Evolutionary conservation across 179 eudicot genomes (phyloP).

Genomic region (Spinacia oleracea): DNA sequence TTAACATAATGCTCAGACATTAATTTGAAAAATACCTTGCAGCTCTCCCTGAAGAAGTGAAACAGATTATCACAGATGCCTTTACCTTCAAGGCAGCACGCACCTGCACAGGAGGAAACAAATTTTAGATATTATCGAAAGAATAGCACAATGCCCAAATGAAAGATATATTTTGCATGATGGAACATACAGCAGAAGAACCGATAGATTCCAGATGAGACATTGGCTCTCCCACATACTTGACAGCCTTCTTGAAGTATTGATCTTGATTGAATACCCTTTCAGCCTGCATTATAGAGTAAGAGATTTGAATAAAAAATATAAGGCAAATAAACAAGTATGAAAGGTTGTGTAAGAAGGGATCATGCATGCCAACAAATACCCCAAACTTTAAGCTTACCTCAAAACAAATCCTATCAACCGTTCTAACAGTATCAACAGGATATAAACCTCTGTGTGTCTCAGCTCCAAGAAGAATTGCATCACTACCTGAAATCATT

Average conservation of each 20-base stretch:
- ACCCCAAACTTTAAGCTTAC: conserved; percentile 14
- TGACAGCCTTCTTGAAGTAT: conserved; percentile 47
- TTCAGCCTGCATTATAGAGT: conserved; percentile 34
- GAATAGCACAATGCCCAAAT: too few relatives aligned
- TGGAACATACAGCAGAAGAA: conserved; percentile 49
- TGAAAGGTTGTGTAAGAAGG: background rate
- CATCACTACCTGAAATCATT: conserved; percentile 65
- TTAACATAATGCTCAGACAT: background rate
- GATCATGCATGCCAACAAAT: background rate
- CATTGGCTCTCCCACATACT: conserved; percentile 52
- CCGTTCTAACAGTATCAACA: conserved; percentile 69
- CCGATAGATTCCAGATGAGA: conserved; percentile 50
- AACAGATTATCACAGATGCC: conserved; percentile 94
- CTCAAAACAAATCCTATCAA: conserved; percentile 60
- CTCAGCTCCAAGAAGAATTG: conserved; percentile 97
- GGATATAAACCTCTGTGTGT: conserved; percentile 88
- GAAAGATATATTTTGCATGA: background rate
- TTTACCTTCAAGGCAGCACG: conserved; percentile 95
- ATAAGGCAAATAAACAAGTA: background rate
- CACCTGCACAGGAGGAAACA: conserved; percentile 43
- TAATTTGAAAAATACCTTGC: conserved; percentile 57
- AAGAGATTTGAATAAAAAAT: background rate
- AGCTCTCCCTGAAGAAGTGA: conserved; percentile 97
- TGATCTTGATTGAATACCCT: conserved; percentile 51
- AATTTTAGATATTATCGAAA: background rate